Base-by-base conservation (phyloP, 169 alveolate species). In the Plasmodium gaboni region DNA sequence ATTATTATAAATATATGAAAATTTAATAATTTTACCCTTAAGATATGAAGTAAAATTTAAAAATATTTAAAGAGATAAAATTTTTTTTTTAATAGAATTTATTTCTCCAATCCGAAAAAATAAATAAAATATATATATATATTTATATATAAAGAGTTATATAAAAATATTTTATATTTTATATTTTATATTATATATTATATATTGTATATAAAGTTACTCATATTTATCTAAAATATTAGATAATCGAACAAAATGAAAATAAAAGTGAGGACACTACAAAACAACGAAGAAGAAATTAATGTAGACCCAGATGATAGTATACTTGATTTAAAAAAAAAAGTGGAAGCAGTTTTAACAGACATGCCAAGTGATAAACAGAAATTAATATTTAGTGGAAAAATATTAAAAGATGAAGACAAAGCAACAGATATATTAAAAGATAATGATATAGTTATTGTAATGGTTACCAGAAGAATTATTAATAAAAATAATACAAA, bases 391-490 rank as follows among this genome's bases (percentile, higher is more conserved):
- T 94, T 93, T 57, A 94, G 96, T 38, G 97, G 97, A 12, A 95
- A 92, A 53, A 93, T 95, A 19, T 87, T 95, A 46, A 76, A 46
- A 10, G 97, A 95, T 64, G 88, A 91, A 38, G 67, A 89, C 55
- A 68, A 86, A 57, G 95, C 74, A 44, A 74, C 69, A 57, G 93
- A 93, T 46, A 44, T 88, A 24, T 87, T 95, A 48, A 87, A 90
- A 55, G 97, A 95, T n/a, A 94, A 93, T 59, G 96, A 94, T 22
- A 90, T 92, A 13, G 89, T 95, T 55, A 96, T 95, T 32, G 96
- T 95, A 22, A 88, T 95, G 92, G 74, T 93, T 26, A 64, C 93
- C 8, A 95, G 93, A 85, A 93, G 90, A 61, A 64, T 74, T 70
- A 17, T 92, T 57, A 85, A 88, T 68, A 92, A 93, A 59, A 74